Base-by-base conservation (phyloP, 177 flowering plant genomes). In the Vitis hybrid region DNA sequence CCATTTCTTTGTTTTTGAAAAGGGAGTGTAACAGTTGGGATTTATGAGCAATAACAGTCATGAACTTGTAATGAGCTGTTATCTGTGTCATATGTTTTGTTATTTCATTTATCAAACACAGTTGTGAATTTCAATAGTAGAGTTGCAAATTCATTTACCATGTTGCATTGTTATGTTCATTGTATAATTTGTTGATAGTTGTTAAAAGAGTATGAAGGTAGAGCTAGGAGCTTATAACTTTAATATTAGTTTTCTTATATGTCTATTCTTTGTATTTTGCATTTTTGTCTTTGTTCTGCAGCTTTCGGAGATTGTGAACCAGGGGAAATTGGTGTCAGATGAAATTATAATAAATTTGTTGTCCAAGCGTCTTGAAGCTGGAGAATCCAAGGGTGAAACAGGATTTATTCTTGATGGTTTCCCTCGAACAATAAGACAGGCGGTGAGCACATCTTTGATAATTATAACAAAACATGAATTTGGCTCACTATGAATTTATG, bases 361-460 rank as follows among this genome's bases (percentile, higher is more conserved):
- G 75, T 91, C 97, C 9, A 93, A 92, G 76, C 83, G 93, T 18
- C 97, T 95, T 67, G 90, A 87, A 78, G 86, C 79, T 61, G 93
- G 92, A 63, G 90, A 82, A 73, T 81, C 86, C 26, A 88, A 85
- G 74, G 95, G 97, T 51, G 97, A 95, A 80, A 70, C 85, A 7
- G 99, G 99, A 13, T 95, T 93, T 65, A 91, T 95, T 76, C 95
- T 93, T 63, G 99, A 95, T 83, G 99, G 99, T 45, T 91, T 93
- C 70, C 99, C 99, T 62, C 88, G 99, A 51, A 95, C 99, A 4
- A 81, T 93, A 32, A 86, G 85, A 76, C 99, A 95, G 72, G 99
- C 98, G 78, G 99, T 95, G 72, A 88, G 92, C 30, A 63, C 56
- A 54, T 51, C 65, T 59, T 17, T 55, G 64, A 7, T 30, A 49